These are phyloP conservation scores for Thielaviopsis musarum DNA, from an alignment of 2,329 filamentous ascomycete genomes.

Conservation along the genomic window DNA sequence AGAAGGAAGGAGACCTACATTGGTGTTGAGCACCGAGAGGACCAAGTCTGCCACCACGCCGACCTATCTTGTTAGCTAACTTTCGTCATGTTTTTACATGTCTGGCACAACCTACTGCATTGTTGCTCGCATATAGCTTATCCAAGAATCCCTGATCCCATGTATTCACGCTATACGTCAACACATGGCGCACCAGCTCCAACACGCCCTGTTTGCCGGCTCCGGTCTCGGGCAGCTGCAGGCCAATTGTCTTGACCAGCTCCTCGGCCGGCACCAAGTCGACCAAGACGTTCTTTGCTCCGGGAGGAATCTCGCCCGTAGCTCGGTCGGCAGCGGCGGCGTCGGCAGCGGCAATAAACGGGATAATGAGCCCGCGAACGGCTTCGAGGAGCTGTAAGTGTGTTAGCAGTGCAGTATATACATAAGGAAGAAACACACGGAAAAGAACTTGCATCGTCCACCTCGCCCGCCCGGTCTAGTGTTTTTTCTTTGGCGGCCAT, in stretches of 20 bases:
- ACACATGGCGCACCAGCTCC: slow-evolving; percentile 48
- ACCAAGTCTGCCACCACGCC: slow-evolving; percentile 75
- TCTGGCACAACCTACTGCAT: slow-evolving; percentile 41
- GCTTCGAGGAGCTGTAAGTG: slow-evolving; percentile 50
- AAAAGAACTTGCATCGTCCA: slow-evolving; percentile 26
- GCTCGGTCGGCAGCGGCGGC: slow-evolving; percentile 24
- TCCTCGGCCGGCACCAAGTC: slow-evolving; percentile 43
- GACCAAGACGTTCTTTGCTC: slow-evolving; percentile 41
- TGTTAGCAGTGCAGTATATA: background rate
- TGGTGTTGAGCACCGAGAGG: slow-evolving; percentile 77
- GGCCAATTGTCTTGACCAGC: slow-evolving; percentile 35
- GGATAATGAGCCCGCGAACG: slow-evolving; percentile 50
- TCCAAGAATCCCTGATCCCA: slow-evolving; percentile 95
- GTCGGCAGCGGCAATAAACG: slow-evolving; percentile 56
- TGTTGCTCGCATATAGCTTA: slow-evolving; percentile 84
- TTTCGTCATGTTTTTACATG: background rate
- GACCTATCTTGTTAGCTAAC: slow-evolving; percentile 29
- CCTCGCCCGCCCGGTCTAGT: slow-evolving; percentile 25
- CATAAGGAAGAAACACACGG: background rate
- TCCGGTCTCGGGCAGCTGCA: slow-evolving; percentile 36
- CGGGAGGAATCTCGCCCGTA: slow-evolving; percentile 31
- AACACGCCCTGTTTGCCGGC: slow-evolving; percentile 53
- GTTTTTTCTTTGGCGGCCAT: background rate
- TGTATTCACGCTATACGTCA: slow-evolving; percentile 89
- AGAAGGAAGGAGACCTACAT: slow-evolving; percentile 32